Evolutionary conservation across 306 rosid species (phyloP).

Genomic region (Mimosa bimucronata): DNA sequence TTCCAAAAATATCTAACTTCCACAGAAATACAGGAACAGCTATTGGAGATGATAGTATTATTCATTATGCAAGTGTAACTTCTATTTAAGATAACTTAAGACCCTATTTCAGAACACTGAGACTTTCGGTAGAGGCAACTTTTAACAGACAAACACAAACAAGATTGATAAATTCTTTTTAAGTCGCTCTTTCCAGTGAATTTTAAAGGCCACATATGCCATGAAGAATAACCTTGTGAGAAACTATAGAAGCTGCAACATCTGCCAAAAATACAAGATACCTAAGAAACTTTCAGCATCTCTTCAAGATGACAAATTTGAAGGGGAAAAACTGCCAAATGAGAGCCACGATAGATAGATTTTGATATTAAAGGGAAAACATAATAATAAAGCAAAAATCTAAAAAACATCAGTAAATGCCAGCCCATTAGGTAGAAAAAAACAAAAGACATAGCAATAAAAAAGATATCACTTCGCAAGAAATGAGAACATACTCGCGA

Average conservation of each 20-base stretch:
- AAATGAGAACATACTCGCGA: constrained; percentile 62
- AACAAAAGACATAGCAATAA: background rate
- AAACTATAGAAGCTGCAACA: background rate
- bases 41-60: too few relatives aligned
- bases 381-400: constrained; percentile 5
- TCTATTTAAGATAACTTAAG: constrained; percentile 4
- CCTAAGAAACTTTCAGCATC: background rate
- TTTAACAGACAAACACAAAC: background rate
- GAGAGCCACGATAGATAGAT: background rate
- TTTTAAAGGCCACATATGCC: background rate
- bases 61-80: too few relatives aligned
- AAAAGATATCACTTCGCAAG: background rate
- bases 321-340: background rate
- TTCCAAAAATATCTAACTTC: too few relatives aligned
- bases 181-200: background rate
- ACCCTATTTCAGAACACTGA: background rate
- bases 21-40: too few relatives aligned
- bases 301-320: background rate
- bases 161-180: background rate
- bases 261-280: background rate
- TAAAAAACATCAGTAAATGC: constrained; percentile 4
- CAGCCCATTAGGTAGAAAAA: background rate
- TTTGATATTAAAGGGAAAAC: background rate
- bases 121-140: background rate
- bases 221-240: background rate